Evolutionary conservation across 129 eudicot genomes (phyloP).

Genomic region (Kitagawia praeruptora): DNA sequence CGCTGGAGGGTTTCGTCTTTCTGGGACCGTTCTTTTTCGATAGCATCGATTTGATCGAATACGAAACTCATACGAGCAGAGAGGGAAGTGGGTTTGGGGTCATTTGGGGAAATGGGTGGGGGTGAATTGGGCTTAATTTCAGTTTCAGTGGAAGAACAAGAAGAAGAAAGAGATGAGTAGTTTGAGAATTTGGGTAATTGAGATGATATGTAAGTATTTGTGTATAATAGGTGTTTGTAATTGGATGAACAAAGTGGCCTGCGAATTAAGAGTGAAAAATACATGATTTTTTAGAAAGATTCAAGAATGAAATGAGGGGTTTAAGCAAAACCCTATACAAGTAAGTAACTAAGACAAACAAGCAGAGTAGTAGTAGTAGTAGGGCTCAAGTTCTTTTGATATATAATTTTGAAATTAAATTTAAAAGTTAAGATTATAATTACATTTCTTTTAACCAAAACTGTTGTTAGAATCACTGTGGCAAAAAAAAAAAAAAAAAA

Average conservation of each 20-base stretch:
- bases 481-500: no score
- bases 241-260: background rate
- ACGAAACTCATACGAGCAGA: slow-evolving; percentile 91
- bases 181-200: slow-evolving; percentile 12
- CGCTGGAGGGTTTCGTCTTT: slow-evolving; percentile 84
- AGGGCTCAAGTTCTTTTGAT: no score
- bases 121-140: slow-evolving; percentile 9
- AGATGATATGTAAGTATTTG: background rate
- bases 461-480: no score
- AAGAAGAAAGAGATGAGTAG: slow-evolving; percentile 21
- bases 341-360: no score
- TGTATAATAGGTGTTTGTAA: background rate
- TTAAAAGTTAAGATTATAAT: no score
- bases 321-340: background rate
- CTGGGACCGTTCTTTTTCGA: slow-evolving; percentile 63
- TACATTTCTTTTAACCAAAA: no score
- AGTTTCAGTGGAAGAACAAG: slow-evolving; percentile 21
- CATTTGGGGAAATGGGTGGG: slow-evolving; percentile 8
- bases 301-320: background rate
- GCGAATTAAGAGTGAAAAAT: background rate
- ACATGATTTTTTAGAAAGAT: background rate
- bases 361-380: no score
- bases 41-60: slow-evolving; percentile 89
- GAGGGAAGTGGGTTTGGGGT: slow-evolving; percentile 62
- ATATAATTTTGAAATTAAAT: no score